Evolutionary conservation across 257 asterid species (phyloP).

Genomic region (Primulina huaijiensis): DNA sequence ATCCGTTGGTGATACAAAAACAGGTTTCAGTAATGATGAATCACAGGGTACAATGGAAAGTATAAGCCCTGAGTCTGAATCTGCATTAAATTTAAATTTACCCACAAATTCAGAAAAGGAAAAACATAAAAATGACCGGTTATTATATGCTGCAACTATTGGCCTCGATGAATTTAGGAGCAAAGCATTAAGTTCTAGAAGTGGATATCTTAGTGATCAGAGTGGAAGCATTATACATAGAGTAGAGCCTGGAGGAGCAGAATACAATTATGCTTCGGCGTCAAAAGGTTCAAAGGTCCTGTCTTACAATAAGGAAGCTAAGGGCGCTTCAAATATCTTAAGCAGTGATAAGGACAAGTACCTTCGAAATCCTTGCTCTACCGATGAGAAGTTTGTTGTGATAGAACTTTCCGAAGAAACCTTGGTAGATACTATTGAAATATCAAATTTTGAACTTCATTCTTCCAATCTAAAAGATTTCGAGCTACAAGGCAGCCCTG

Average conservation of each 20-base stretch:
- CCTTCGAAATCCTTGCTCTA: conserved; percentile 94
- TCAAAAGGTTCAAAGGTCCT: conserved; percentile 94
- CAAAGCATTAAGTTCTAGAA: conserved; percentile 60
- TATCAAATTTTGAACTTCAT: conserved; percentile 53
- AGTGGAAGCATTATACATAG: conserved; percentile 66
- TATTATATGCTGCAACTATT: conserved; percentile 42
- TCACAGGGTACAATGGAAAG: conserved; percentile 24
- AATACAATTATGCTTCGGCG: conserved; percentile 87
- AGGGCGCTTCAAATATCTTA: conserved; percentile 91
- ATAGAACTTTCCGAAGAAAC: conserved; percentile 97
- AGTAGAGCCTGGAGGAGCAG: conserved; percentile 90
- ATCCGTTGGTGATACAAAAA: conserved; percentile 26
- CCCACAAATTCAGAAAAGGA: conserved; percentile 39
- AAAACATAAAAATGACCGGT: conserved; percentile 35
- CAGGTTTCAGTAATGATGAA: conserved; percentile 27
- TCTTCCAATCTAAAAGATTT: conserved; percentile 83
- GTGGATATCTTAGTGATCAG: conserved; percentile 38
- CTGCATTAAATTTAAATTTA: conserved; percentile 24
- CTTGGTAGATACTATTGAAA: conserved; percentile 48
- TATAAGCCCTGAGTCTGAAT: conserved; percentile 19
- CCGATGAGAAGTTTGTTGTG: conserved; percentile 77
- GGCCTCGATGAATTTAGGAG: conserved; percentile 83
- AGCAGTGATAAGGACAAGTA: conserved; percentile 84
- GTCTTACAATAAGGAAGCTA: conserved; percentile 85
- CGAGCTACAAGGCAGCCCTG: conserved; percentile 72